These are phyloP conservation scores for Scopulariopsis brevicaulis DNA, from an alignment of 2,329 filamentous ascomycete genomes.

Conservation along the genomic window DNA sequence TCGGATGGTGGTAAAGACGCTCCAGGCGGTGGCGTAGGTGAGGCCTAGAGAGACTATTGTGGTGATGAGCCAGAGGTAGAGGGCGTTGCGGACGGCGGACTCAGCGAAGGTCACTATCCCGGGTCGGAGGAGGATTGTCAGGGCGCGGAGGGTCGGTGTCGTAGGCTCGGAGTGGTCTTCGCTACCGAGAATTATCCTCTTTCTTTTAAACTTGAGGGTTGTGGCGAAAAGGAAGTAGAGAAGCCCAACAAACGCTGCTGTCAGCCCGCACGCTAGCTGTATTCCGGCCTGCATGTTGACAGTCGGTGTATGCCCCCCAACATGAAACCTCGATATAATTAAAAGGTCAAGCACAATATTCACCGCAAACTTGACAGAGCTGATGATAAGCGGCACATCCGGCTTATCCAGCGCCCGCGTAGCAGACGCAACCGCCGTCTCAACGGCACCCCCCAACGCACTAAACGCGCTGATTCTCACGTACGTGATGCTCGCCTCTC, in stretches of 20 bases:
- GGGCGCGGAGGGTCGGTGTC: conserved; percentile 25
- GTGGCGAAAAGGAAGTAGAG: conserved; percentile 44
- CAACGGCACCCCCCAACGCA: conserved; percentile 48
- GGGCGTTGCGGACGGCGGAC: conserved; percentile 53
- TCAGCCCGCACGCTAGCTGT: conserved; percentile 48
- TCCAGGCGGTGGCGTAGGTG: conserved; percentile 62
- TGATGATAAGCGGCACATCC: conserved; percentile 58
- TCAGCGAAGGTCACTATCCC: conserved; percentile 50
- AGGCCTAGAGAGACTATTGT: conserved; percentile 51
- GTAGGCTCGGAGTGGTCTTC: conserved; percentile 6
- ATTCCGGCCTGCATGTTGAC: conserved; percentile 55
- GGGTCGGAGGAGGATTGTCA: conserved; percentile 41
- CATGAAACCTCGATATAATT: conserved; percentile 54
- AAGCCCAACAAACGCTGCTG: conserved; percentile 42
- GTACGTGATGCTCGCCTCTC: conserved; percentile 47
- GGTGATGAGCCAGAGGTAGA: conserved; percentile 61
- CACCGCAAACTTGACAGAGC: conserved; percentile 47
- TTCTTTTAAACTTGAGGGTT: conserved; percentile 11
- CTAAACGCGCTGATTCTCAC: conserved; percentile 54
- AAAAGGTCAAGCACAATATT: conserved; percentile 59
- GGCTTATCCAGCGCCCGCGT: conserved; percentile 58
- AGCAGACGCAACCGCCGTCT: conserved; percentile 47
- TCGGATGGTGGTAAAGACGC: conserved; percentile 61
- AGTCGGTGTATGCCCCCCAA: conserved; percentile 38
- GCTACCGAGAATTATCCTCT: background rate